These are phyloP conservation scores for Coleophoma crateriformis DNA, from an alignment of 2,329 filamentous ascomycete genomes.

Conservation along the genomic window DNA sequence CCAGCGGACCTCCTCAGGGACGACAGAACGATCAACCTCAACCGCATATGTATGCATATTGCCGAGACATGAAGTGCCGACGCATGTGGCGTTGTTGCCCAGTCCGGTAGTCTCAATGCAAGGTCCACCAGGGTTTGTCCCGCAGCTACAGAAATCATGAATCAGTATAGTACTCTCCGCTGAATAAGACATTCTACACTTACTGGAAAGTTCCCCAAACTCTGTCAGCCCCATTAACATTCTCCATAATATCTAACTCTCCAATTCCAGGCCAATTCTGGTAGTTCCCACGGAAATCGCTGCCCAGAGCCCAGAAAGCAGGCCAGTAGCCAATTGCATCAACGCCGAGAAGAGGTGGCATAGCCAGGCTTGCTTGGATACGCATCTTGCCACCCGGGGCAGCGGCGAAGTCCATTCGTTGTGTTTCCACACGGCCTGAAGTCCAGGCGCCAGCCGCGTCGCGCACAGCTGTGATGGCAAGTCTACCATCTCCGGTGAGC, in stretches of 20 bases:
- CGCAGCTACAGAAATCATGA: background rate
- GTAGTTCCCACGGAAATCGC: background rate
- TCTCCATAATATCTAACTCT: conserved; percentile 1
- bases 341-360: background rate
- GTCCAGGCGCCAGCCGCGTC: background rate
- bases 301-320: background rate
- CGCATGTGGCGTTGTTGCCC: background rate
- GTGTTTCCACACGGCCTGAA: background rate
- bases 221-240: background rate
- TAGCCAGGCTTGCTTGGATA: background rate
- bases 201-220: background rate
- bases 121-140: background rate
- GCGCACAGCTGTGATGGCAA: background rate
- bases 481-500: background rate
- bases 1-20: background rate
- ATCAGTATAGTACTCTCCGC: no score
- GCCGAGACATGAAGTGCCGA: background rate
- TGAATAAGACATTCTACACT: no score
- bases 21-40: background rate
- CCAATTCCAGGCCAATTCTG: background rate
- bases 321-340: background rate
- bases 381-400: background rate
- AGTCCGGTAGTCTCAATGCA: background rate
- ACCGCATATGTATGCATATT: background rate
- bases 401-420: background rate